These are phyloP conservation scores for Saksenaea vasiformis DNA, from an alignment of 371 early-diverging fungal species.

Conservation along the genomic window DNA sequence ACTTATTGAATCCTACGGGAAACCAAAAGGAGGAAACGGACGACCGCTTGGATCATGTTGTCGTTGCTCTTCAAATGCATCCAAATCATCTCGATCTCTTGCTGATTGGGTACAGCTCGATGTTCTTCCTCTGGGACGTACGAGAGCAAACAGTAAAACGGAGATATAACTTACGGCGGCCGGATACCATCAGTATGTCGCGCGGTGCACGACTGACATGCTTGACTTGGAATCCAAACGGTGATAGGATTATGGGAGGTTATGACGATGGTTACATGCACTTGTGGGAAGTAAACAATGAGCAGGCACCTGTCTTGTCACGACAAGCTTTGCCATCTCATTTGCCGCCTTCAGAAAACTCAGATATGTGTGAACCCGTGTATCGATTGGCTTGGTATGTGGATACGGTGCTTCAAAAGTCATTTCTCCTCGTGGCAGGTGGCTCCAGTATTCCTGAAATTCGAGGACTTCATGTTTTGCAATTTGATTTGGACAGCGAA, in stretches of 20 bases:
- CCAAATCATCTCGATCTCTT: constrained; percentile 53
- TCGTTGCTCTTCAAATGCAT: constrained; percentile 56
- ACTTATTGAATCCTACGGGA: constrained; percentile 28
- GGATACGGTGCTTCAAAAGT: constrained; percentile 28
- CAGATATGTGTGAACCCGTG: constrained; percentile 41
- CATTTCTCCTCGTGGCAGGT: constrained; percentile 52
- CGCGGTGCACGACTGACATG: constrained; percentile 38
- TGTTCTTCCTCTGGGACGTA: constrained; percentile 53
- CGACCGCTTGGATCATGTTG: constrained; percentile 20
- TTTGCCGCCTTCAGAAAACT: constrained; percentile 12
- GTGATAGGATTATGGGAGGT: constrained; percentile 53
- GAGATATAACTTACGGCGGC: constrained; percentile 19
- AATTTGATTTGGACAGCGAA: constrained; percentile 43
- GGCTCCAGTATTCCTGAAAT: constrained; percentile 48
- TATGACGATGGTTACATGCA: constrained; percentile 59
- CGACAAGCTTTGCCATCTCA: constrained; percentile 45
- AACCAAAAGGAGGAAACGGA: not conserved
- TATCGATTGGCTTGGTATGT: constrained; percentile 58
- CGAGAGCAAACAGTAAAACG: constrained; percentile 41
- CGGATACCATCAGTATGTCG: constrained; percentile 22
- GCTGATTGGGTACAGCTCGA: constrained; percentile 54
- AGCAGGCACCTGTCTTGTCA: constrained; percentile 41
- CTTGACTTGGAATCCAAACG: constrained; percentile 55
- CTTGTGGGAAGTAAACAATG: constrained; percentile 51
- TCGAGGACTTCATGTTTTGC: constrained; percentile 48